These are phyloP conservation scores for Cyberlindnera petersonii DNA, from an alignment of 805 yeast genomes.

Conservation along the genomic window DNA sequence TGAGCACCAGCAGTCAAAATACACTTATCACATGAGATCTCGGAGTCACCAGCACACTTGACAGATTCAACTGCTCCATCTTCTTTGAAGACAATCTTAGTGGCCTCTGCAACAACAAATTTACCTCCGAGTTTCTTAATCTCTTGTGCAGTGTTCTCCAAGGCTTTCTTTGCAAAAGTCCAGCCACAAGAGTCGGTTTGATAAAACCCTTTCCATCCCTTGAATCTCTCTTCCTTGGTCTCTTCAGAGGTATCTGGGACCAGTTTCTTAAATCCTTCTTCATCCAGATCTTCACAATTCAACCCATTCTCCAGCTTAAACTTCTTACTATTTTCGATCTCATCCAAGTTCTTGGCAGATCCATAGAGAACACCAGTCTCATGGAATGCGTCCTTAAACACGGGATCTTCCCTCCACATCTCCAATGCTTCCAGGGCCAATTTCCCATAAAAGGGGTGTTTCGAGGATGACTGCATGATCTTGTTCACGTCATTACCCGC, in stretches of 20 bases:
- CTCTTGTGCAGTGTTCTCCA: slow-evolving; percentile 29
- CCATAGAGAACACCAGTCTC: slow-evolving; percentile 34
- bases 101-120: slow-evolving; percentile 18
- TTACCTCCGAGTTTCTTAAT: slow-evolving; percentile 32
- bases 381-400: slow-evolving; percentile 31
- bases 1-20: slow-evolving; percentile 40
- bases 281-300: slow-evolving; percentile 8
- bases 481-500: slow-evolving; percentile 43
- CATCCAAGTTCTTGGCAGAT: slow-evolving; percentile 12
- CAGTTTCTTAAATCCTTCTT: slow-evolving; percentile 7
- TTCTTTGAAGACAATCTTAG: slow-evolving; percentile 19
- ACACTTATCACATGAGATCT: slow-evolving; percentile 26
- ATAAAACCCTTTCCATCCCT: slow-evolving; percentile 32
- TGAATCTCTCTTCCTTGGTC: slow-evolving; percentile 12
- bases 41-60: slow-evolving; percentile 27
- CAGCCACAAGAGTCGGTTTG: slow-evolving; percentile 35
- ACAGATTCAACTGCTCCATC: slow-evolving; percentile 29
- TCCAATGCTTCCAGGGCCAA: slow-evolving; percentile 34
- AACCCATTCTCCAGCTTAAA: slow-evolving; percentile 11
- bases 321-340: slow-evolving; percentile 13
- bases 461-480: slow-evolving; percentile 29
- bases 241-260: slow-evolving; percentile 12
- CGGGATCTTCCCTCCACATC: slow-evolving; percentile 32
- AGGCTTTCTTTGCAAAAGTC: slow-evolving; percentile 34
- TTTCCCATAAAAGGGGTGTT: slow-evolving; percentile 22